Conservation (phyloP, 1,284 basidiomycete genomes). For the Cystobasidium slooffiae region DNA sequence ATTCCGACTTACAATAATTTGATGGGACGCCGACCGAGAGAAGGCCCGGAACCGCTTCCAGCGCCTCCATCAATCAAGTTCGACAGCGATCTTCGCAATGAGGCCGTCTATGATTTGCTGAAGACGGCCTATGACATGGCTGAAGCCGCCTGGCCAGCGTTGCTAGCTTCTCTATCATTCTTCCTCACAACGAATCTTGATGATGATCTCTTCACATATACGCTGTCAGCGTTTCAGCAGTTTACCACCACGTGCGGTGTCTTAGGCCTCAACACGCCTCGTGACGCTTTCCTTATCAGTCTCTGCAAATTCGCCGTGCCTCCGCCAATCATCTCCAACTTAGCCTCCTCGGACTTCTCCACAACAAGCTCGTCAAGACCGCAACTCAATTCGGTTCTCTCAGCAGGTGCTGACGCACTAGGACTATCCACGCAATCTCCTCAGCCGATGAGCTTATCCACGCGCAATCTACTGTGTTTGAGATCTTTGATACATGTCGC, state of each 20-base stretch:
- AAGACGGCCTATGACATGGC: constrained; percentile 74
- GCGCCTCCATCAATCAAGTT: constrained; percentile 76
- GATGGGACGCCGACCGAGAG: constrained; percentile 21
- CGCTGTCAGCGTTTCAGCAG: constrained; percentile 77
- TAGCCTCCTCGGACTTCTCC: constrained; percentile 64
- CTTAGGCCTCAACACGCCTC: constrained; percentile 77
- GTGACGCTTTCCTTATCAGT: constrained; percentile 89
- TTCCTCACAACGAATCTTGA: constrained; percentile 85
- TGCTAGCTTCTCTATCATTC: constrained; percentile 86
- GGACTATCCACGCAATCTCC: constrained; percentile 58
- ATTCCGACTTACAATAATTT: constrained; percentile 67
- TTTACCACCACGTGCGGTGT: constrained; percentile 89
- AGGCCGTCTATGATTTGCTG: constrained; percentile 60
- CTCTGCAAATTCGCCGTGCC: constrained; percentile 88
- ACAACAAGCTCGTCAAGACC: neutral
- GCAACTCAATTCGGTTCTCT: constrained; percentile 51
- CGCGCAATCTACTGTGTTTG: constrained; percentile 87
- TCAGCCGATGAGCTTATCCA: constrained; percentile 66
- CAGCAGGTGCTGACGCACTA: constrained; percentile 71
- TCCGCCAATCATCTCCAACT: constrained; percentile 77
- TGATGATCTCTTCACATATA: constrained; percentile 83
- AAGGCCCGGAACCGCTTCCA: constrained; percentile 66
- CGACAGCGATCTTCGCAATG: constrained; percentile 61
- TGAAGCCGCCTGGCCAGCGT: constrained; percentile 82
- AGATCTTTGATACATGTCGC: constrained; percentile 79